phyloP scores from a whole-genome alignment of 768 basidiomycete species.

The Tylopilus balloui region DNA sequence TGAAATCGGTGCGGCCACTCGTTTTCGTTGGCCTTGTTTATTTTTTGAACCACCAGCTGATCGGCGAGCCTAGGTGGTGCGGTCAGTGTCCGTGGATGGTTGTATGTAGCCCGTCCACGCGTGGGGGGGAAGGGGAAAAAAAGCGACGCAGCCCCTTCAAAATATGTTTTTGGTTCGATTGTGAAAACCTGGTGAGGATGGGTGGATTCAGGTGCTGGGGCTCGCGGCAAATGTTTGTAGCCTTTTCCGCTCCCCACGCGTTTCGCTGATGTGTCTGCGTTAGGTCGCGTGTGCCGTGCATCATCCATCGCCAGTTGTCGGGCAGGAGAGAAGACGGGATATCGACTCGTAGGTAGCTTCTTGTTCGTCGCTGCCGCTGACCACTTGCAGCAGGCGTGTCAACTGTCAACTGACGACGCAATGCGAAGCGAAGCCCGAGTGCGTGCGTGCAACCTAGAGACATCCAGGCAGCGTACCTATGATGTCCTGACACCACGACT shows the following conservation, averaged over 20 bases:
- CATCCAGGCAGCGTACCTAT: not conserved
- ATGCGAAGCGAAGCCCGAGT: not conserved
- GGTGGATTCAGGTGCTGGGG: too few relatives aligned
- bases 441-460: not conserved
- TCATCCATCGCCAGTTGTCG: too few relatives aligned
- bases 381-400: not conserved
- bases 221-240: too few relatives aligned
- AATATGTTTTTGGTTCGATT: too few relatives aligned
- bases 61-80: slow-evolving; percentile 8
- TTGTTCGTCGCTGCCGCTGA: not conserved
- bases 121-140: not conserved
- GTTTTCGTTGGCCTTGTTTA: not conserved
- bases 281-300: not conserved
- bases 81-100: slow-evolving; percentile 14
- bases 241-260: too few relatives aligned
- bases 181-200: too few relatives aligned
- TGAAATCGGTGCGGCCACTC: slow-evolving; percentile 15
- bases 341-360: not conserved
- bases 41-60: slow-evolving; percentile 3
- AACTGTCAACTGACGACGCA: not conserved
- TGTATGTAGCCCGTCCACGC: not conserved
- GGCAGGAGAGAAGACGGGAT: too few relatives aligned
- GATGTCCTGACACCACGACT: slow-evolving; percentile 1
- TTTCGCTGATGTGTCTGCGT: too few relatives aligned
- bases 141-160: not conserved